These are phyloP conservation scores for Penicillium polonicum DNA, from an alignment of 2,329 filamentous ascomycete species.

Conservation along the genomic window DNA sequence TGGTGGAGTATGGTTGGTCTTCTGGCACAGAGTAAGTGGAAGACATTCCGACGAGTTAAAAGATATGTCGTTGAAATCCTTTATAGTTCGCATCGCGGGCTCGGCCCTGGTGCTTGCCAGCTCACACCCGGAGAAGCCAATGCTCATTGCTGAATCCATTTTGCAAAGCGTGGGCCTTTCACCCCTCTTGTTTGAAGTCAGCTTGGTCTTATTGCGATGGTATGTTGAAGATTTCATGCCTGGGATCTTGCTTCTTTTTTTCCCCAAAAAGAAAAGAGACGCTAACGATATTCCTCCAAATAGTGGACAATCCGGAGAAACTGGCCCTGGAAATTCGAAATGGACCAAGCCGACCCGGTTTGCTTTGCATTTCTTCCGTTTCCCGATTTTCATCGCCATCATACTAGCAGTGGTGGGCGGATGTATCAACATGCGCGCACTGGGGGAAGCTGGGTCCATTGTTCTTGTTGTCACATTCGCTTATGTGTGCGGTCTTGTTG, in stretches of 20 bases:
- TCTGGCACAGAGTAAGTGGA: slow-evolving; percentile 25
- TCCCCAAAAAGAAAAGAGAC: no score
- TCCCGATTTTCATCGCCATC: slow-evolving; percentile 26
- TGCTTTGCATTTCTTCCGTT: slow-evolving; percentile 27
- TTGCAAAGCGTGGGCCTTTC: slow-evolving; percentile 31
- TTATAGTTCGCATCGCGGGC: slow-evolving; percentile 28
- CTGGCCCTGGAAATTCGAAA: slow-evolving; percentile 27
- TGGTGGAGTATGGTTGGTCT: slow-evolving; percentile 31
- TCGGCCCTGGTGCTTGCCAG: slow-evolving; percentile 26
- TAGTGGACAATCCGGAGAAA: slow-evolving; percentile 29
- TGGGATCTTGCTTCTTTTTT: background rate
- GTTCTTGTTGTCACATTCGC: slow-evolving; percentile 24
- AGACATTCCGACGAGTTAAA: background rate
- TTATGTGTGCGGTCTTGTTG: slow-evolving; percentile 23
- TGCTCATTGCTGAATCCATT: slow-evolving; percentile 22
- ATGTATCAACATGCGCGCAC: slow-evolving; percentile 16
- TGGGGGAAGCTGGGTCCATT: slow-evolving; percentile 20
- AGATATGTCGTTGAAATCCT: background rate
- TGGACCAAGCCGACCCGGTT: slow-evolving; percentile 24
- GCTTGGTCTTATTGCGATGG: slow-evolving; percentile 29
- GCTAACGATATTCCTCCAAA: background rate
- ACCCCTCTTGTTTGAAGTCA: slow-evolving; percentile 32
- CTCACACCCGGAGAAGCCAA: slow-evolving; percentile 15
- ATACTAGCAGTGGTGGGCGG: slow-evolving; percentile 24
- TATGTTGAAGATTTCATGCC: slow-evolving; percentile 2